Conservation (phyloP, 164 flowering plant genomes). For the Aristolochia fimbriata region DNA sequence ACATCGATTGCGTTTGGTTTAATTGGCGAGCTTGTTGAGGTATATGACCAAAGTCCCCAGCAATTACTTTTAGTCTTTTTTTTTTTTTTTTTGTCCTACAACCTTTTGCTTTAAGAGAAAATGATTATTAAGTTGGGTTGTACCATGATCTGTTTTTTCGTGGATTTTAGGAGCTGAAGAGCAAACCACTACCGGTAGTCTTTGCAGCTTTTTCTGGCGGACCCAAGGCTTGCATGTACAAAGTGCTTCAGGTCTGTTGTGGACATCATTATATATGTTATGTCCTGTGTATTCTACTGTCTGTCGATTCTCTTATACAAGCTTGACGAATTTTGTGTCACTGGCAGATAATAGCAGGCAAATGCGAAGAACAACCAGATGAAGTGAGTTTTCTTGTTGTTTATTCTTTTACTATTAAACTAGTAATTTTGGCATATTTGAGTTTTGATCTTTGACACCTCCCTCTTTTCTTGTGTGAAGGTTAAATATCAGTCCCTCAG, state of each 20-base stretch:
- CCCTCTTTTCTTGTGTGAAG: conserved; percentile 27
- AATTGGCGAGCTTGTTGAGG: conserved; percentile 66
- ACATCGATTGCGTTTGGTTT: conserved; percentile 49
- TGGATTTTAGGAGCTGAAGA: conserved; percentile 56
- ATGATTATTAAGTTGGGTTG: neutral
- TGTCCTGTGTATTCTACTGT: neutral
- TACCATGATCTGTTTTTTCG: neutral
- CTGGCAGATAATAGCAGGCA: conserved; percentile 73
- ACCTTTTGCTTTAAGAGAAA: neutral
- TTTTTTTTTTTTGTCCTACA: no score
- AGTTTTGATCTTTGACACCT: no score
- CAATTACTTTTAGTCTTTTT: no score
- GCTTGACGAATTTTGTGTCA: neutral
- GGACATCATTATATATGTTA: neutral
- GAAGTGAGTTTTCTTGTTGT: conserved; percentile 29
- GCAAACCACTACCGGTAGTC: conserved; percentile 67
- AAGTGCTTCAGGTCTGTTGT: conserved; percentile 72
- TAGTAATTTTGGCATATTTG: neutral
- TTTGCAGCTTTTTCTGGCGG: conserved; percentile 94
- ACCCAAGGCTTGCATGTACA: conserved; percentile 90
- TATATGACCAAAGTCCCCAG: conserved; percentile 6
- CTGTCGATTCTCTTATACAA: neutral
- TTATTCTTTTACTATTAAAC: neutral
- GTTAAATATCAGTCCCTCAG: conserved; percentile 54
- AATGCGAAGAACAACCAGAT: conserved; percentile 28